Percentiles rank a stretch among this genome's conserved stretches.
Conservation (phyloP, 208 protist species). For the Wallacemonas collosoma region DNA sequence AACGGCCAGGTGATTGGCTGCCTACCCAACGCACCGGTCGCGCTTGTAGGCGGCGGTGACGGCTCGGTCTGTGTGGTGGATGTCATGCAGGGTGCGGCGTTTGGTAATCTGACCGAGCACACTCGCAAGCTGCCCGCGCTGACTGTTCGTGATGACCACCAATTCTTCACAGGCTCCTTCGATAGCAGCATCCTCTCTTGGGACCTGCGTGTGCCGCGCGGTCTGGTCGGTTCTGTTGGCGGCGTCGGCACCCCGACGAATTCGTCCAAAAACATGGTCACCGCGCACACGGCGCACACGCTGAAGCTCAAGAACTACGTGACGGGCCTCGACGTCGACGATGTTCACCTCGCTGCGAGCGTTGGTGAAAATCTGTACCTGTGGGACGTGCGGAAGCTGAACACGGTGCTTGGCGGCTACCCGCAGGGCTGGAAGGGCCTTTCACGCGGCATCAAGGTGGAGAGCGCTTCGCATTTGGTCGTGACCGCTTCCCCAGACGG, state of each 20-base stretch:
- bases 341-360: constrained; percentile 71
- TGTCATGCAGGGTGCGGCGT: constrained; percentile 22
- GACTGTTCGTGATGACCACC: constrained; percentile 62
- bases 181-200: constrained; percentile 83
- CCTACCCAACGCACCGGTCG: constrained; percentile 41
- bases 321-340: constrained; percentile 77
- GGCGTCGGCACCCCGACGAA: constrained; percentile 17
- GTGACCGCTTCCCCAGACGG: constrained; percentile 84
- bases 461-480: constrained; percentile 46
- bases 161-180: constrained; percentile 84
- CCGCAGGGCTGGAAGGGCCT: constrained; percentile 81
- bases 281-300: constrained; percentile 58
- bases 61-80: constrained; percentile 70
- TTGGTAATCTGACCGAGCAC: constrained; percentile 55
- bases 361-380: constrained; percentile 85
- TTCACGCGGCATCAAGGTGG: constrained; percentile 71
- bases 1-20: constrained; percentile 75
- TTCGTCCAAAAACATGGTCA: constrained; percentile 20
- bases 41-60: constrained; percentile 78
- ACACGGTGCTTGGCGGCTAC: constrained; percentile 72
- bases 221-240: constrained; percentile 32
- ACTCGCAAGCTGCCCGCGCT: constrained; percentile 78
- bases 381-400: constrained; percentile 81
- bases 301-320: constrained; percentile 84
- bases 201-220: constrained; percentile 66